A percentile compares a stretch with the other conserved stretches of the same genome.
These are phyloP conservation scores for Trichoderma hamatum DNA, from an alignment of 2,329 filamentous ascomycete species.

Conservation along the genomic window DNA sequence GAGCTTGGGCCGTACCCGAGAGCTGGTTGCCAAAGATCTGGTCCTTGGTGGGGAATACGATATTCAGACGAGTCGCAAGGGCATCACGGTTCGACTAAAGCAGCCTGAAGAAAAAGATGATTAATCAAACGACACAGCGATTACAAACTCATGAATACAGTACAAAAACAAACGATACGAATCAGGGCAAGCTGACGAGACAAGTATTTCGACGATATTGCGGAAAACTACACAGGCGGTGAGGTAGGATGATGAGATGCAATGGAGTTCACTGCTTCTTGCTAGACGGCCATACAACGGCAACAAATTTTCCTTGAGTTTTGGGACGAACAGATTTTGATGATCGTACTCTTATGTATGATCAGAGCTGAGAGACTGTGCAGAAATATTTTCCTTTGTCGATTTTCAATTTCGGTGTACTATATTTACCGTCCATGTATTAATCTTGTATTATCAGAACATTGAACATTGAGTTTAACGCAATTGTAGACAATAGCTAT, in stretches of 20 bases:
- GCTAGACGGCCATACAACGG: not conserved
- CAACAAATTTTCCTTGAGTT: conserved; percentile 15
- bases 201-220: not conserved
- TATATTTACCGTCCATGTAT: not conserved
- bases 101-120: conserved; percentile 44
- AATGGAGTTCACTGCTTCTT: not conserved
- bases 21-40: conserved; percentile 92
- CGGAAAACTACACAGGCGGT: not conserved
- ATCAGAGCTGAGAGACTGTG: not conserved
- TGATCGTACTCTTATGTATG: not conserved
- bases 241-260: not conserved
- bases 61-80: conserved; percentile 51
- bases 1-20: conserved; percentile 87
- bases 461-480: not conserved
- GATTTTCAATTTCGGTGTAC: not conserved
- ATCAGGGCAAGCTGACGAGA: not conserved
- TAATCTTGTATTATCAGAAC: not conserved
- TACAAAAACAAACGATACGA: not conserved
- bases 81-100: conserved; percentile 49
- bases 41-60: conserved; percentile 82
- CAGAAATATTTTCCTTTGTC: conserved; percentile 13
- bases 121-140: not conserved
- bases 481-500: not conserved
- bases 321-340: not conserved
- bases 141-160: not conserved